phyloP scores from a whole-genome alignment of 2,329 filamentous ascomycete genomes.

The Neobulgaria alba region DNA sequence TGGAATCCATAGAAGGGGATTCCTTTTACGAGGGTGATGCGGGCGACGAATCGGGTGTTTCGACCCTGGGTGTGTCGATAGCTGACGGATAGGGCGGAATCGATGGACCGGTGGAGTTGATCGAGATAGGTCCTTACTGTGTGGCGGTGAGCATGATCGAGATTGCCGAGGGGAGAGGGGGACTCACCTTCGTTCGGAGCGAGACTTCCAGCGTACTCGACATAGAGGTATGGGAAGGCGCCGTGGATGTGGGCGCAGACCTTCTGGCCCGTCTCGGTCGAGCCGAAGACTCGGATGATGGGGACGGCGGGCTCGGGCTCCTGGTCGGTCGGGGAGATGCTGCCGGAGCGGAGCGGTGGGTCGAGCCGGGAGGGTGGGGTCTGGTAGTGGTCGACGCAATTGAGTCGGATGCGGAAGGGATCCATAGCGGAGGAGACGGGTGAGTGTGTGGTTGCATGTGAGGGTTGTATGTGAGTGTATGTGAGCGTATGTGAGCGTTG shows the following conservation, averaged over 20 bases:
- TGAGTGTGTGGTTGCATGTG: too few species aligned
- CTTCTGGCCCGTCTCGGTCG: conserved; percentile 90
- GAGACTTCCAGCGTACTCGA: conserved; percentile 71
- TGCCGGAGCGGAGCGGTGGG: conserved; percentile 63
- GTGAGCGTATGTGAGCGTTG: too few species aligned
- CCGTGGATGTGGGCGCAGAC: conserved; percentile 95
- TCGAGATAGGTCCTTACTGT: conserved; percentile 68
- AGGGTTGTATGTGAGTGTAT: too few species aligned
- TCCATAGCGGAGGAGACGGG: conserved; percentile 50
- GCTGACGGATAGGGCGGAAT: conserved; percentile 79
- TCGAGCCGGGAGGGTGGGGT: conserved; percentile 70
- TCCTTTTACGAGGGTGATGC: conserved; percentile 86
- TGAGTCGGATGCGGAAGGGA: conserved; percentile 80
- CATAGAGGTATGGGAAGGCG: conserved; percentile 89
- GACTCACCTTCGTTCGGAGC: conserved; percentile 56
- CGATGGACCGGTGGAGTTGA: conserved; percentile 75
- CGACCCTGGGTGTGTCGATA: conserved; percentile 68
- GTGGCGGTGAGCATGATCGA: conserved; percentile 11
- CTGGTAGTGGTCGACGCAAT: conserved; percentile 95
- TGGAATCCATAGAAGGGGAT: conserved; percentile 94
- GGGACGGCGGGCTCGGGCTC: conserved; percentile 66
- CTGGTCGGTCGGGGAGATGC: conserved; percentile 48
- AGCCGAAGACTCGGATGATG: conserved; percentile 82
- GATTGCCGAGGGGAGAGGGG: neutral
- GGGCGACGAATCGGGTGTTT: conserved; percentile 69